Evolutionary conservation across 768 basidiomycete genomes (phyloP).

Genomic region (Pisolithus microcarpus): DNA sequence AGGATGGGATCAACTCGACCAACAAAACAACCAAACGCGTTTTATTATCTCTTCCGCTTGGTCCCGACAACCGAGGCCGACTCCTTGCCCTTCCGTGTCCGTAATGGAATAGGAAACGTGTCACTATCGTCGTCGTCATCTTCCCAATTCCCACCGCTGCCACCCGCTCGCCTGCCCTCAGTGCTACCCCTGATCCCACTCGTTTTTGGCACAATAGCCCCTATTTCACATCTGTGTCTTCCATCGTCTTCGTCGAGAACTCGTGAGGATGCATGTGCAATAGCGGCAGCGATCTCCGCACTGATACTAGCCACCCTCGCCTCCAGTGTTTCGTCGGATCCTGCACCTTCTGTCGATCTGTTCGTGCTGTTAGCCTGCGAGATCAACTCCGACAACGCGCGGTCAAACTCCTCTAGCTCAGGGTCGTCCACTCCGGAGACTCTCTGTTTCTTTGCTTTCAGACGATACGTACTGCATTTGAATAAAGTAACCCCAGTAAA

Average conservation of each 20-base stretch:
- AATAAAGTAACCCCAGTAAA: neutral
- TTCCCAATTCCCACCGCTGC: slow-evolving; percentile 32
- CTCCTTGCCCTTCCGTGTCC: slow-evolving; percentile 60
- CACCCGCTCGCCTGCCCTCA: slow-evolving; percentile 6
- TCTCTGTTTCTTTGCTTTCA: slow-evolving; percentile 63
- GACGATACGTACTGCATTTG: slow-evolving; percentile 60
- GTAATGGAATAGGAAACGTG: slow-evolving; percentile 60
- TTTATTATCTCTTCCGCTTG: slow-evolving; percentile 63
- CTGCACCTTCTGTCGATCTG: slow-evolving; percentile 26
- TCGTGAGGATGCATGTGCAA: slow-evolving; percentile 65
- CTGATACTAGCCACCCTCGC: slow-evolving; percentile 70
- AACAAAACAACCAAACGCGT: neutral
- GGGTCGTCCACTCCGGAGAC: slow-evolving; percentile 46
- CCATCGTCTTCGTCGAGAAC: slow-evolving; percentile 53
- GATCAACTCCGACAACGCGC: slow-evolving; percentile 67
- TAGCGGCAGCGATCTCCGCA: slow-evolving; percentile 72
- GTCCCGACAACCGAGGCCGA: slow-evolving; percentile 36
- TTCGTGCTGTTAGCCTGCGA: slow-evolving; percentile 38
- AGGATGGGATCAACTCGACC: neutral
- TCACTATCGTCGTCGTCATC: slow-evolving; percentile 72
- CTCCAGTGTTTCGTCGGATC: slow-evolving; percentile 42
- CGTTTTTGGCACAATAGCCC: slow-evolving; percentile 51
- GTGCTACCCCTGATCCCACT: slow-evolving; percentile 50
- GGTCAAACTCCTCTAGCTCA: slow-evolving; percentile 65
- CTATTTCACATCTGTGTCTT: slow-evolving; percentile 41